phyloP scores from a whole-genome alignment of 208 protist genomes.

The Crithidia bombi region DNA sequence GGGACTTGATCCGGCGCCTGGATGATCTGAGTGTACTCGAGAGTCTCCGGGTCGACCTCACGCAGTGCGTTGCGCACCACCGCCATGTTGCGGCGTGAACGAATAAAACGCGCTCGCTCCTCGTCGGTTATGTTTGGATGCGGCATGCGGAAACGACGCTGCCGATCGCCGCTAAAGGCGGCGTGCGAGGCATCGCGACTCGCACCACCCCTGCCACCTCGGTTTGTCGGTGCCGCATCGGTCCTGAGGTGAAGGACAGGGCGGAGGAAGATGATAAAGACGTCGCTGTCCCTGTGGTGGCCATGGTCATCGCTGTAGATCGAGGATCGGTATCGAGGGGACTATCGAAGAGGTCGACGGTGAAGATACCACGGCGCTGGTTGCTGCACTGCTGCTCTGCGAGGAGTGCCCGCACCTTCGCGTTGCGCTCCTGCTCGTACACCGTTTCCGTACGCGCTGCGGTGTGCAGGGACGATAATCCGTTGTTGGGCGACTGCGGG shows the following conservation, averaged over 20 bases:
- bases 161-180: background rate
- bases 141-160: constrained; percentile 23
- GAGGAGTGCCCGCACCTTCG: constrained; percentile 43
- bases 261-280: background rate
- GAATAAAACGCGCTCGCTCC: constrained; percentile 34
- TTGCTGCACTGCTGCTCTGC: constrained; percentile 13
- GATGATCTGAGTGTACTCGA: constrained; percentile 55
- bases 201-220: background rate
- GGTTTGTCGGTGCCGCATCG: background rate
- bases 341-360: constrained; percentile 14
- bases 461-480: background rate
- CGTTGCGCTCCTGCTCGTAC: constrained; percentile 73
- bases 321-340: background rate
- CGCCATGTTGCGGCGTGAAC: constrained; percentile 45
- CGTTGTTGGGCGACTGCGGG: background rate
- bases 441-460: constrained; percentile 40
- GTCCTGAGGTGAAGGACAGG: background rate
- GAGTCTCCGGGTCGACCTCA: constrained; percentile 76
- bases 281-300: background rate
- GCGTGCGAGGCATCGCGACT: background rate
- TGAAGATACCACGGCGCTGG: constrained; percentile 13
- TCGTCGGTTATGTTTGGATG: constrained; percentile 33
- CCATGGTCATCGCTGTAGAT: too few relatives aligned
- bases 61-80: constrained; percentile 71
- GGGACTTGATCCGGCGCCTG: constrained; percentile 29